phyloP scores from a whole-genome alignment of 2,329 filamentous ascomycete species.

The Fusarium brevicatenulatum region DNA sequence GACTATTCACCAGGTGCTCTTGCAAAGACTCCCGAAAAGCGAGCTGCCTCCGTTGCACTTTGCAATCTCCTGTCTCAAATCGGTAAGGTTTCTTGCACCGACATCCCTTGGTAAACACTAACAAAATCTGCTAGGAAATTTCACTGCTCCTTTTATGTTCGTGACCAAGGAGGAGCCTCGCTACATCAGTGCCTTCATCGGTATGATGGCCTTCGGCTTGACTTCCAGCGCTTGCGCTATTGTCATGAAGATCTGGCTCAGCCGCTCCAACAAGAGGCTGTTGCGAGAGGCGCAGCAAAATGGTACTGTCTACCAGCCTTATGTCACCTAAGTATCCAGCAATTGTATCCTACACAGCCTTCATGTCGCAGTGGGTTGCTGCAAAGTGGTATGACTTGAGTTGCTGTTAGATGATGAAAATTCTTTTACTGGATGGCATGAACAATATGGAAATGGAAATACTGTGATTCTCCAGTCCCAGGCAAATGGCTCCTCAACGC shows the following conservation, averaged over 20 bases:
- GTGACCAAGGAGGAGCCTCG: conserved; percentile 13
- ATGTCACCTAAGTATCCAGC: neutral
- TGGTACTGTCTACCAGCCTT: conserved; percentile 14
- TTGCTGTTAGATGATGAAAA: neutral
- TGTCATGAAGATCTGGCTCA: conserved; percentile 12
- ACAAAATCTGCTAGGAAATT: neutral
- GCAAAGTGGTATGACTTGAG: fast-evolving
- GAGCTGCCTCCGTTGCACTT: conserved; percentile 10
- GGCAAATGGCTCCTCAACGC: fast-evolving
- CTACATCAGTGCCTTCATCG: conserved; percentile 17
- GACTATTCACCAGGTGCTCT: neutral
- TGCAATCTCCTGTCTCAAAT: conserved; percentile 14
- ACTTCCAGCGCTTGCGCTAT: conserved; percentile 3
- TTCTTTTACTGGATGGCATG: fast-evolving
- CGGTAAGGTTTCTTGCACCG: no score
- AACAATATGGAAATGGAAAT: no score
- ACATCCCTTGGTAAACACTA: no score
- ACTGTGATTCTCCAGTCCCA: fast-evolving
- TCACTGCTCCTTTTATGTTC: conserved; percentile 20
- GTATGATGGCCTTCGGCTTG: conserved; percentile 16
- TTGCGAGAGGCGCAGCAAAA: conserved; percentile 15
- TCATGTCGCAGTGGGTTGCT: neutral
- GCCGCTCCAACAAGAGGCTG: conserved; percentile 8
- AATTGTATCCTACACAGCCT: no score
- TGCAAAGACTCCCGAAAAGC: conserved; percentile 8